Base-by-base conservation (phyloP, 1,284 basidiomycete species). In the Ganoderma resinaceum region DNA sequence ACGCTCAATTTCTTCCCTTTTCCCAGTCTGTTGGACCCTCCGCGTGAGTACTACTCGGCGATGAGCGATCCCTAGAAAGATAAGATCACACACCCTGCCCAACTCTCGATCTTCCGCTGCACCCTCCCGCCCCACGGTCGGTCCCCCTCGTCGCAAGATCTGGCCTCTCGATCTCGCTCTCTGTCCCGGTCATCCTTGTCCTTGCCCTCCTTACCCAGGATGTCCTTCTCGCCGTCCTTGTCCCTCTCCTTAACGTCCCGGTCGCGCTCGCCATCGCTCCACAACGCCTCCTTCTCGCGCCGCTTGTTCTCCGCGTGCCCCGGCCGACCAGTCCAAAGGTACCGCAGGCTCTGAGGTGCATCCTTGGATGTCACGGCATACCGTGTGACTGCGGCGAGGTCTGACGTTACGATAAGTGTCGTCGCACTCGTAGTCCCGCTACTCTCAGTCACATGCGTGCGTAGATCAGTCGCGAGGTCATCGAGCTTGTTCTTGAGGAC, bases 21-120 rank as follows among this genome's bases (percentile, higher is more conserved):
- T 3, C 77, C 76, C 43, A 80, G 70, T 46, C 81, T 81, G 67
- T 38, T 40, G 23, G 7, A 38, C n/a, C 7, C 23, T 60, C 38
- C 58, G 23, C 35, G 23, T 60, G 35, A 60, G 55, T 37, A 58
- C 23, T 14, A 12, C 52, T 31, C 52, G 52, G 52, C n/a, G 58
- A 40, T 38, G 58, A 29, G 38, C 23, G 18, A 65, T 49, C 18
- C 35, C 35, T 42, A 46, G 33, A 37, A 35, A 8, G 12, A 52
- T 8, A 18, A 38, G 18, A 52, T 53, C 35, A 26, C 31, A 58
- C 74, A 91, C 91, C 85, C 86, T 38, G 91, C 80, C 91, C 91
- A 93, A 68, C 83, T 85, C 75, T 89, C 91, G 2, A 94, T 79
- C 78, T 90, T 93, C 70, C 85, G 87, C 77, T 90, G 88, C 72